Percentiles rank a stretch among this genome's conserved stretches.
phyloP scores from a whole-genome alignment of 176 grass and related monocot species.

The Panicum miliaceum region DNA sequence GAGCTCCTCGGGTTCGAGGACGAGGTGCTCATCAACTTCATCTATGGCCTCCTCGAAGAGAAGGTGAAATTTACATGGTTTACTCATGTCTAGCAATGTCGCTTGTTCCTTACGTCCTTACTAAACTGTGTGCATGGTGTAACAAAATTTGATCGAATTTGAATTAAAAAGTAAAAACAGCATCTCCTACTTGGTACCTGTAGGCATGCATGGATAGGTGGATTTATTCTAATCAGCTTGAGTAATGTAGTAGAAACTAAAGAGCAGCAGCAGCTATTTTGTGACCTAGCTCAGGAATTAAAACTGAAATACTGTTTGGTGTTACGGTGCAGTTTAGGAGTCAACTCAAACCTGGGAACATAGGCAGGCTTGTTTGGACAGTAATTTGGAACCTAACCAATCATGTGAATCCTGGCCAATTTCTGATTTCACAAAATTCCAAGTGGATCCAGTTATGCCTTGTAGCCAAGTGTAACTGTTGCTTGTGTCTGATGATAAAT shows the following conservation, averaged over 20 bases:
- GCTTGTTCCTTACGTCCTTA: background rate
- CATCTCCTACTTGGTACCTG: background rate
- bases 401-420: background rate
- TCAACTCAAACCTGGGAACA: background rate
- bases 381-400: background rate
- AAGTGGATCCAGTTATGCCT: background rate
- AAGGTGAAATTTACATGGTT: slow-evolving; percentile 52
- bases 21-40: slow-evolving; percentile 97
- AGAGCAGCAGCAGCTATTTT: background rate
- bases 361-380: background rate
- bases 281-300: background rate
- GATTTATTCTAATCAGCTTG: background rate
- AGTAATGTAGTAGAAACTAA: background rate
- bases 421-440: slow-evolving; percentile 14
- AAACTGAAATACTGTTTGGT: background rate
- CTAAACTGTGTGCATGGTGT: slow-evolving; percentile 20
- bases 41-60: slow-evolving; percentile 82
- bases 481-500: background rate
- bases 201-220: background rate
- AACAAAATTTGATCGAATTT: background rate
- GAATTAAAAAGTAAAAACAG: background rate
- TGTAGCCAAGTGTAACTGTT: background rate
- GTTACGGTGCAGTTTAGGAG: background rate
- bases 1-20: slow-evolving; percentile 98
- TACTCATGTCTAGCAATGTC: slow-evolving; percentile 7